Percentiles rank a stretch among this genome's conserved stretches.
Conservation (phyloP, 2,329 filamentous ascomycete genomes). For the Onygenales sp. region DNA sequence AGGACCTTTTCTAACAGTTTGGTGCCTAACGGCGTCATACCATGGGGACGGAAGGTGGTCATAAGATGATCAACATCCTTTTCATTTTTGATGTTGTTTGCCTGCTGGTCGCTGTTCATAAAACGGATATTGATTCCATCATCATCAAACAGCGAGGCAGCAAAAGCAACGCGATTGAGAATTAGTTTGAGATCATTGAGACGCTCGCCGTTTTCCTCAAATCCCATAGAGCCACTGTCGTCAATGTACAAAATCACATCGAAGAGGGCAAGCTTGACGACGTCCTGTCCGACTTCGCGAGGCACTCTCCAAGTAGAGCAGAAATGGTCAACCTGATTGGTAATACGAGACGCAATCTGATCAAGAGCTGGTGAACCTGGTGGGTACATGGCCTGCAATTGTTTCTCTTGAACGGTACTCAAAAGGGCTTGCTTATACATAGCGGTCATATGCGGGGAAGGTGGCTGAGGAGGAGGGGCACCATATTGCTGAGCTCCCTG, state of each 20-base stretch:
- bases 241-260: constrained; percentile 57
- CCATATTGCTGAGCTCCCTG: constrained; percentile 22
- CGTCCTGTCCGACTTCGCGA: constrained; percentile 52
- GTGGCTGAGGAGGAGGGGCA: constrained; percentile 22
- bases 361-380: constrained; percentile 43
- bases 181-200: constrained; percentile 59
- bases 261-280: constrained; percentile 53
- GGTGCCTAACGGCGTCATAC: constrained; percentile 58
- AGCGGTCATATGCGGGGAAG: constrained; percentile 40
- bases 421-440: constrained; percentile 50
- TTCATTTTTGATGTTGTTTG: constrained; percentile 47
- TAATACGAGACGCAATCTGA: constrained; percentile 41
- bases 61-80: constrained; percentile 52
- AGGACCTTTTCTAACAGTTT: constrained; percentile 54
- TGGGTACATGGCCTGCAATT: constrained; percentile 50
- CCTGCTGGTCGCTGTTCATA: constrained; percentile 53
- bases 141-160: constrained; percentile 58
- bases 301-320: constrained; percentile 49
- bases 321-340: constrained; percentile 44
- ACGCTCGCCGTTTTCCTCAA: constrained; percentile 57
- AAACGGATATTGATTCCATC: constrained; percentile 60
- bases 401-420: constrained; percentile 50
- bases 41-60: constrained; percentile 51
- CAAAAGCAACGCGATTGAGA: constrained; percentile 52
- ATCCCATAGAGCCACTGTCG: constrained; percentile 61